Evolutionary conservation across 1,284 basidiomycete species (phyloP).

Genomic region (Apiotrichum montevideense): DNA sequence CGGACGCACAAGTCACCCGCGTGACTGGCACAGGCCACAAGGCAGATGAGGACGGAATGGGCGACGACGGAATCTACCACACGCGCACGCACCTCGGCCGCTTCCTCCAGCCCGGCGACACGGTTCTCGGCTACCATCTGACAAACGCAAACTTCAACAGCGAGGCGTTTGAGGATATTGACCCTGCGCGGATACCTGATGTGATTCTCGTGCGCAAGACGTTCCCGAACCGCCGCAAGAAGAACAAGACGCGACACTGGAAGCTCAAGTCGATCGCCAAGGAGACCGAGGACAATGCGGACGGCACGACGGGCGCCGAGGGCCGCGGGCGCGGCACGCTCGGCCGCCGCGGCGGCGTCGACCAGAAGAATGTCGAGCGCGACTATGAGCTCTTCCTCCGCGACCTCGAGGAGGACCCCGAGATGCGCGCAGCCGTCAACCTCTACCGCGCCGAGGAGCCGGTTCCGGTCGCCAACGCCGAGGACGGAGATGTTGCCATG

Average conservation of each 20-base stretch:
- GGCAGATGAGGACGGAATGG: conserved; percentile 47
- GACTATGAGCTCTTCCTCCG: conserved; percentile 95
- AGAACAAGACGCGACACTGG: conserved; percentile 79
- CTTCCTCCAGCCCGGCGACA: conserved; percentile 92
- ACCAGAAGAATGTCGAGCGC: conserved; percentile 88
- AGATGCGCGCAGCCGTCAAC: conserved; percentile 83
- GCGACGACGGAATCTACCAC: conserved; percentile 76
- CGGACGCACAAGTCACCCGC: conserved; percentile 90
- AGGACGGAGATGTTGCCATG: conserved; percentile 41
- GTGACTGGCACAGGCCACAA: conserved; percentile 55
- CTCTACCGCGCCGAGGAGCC: conserved; percentile 62
- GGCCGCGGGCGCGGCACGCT: conserved; percentile 68
- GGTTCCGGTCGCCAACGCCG: conserved; percentile 37
- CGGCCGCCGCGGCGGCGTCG: conserved; percentile 80
- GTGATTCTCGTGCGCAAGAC: conserved; percentile 92
- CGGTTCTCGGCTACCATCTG: conserved; percentile 84
- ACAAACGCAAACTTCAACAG: conserved; percentile 90
- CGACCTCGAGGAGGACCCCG: conserved; percentile 93
- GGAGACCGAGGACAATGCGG: conserved; percentile 73
- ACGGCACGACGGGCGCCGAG: conserved; percentile 42
- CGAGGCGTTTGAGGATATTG: conserved; percentile 71
- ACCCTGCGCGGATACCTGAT: conserved; percentile 73
- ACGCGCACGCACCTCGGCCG: conserved; percentile 93
- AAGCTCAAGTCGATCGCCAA: conserved; percentile 89
- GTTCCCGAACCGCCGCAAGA: conserved; percentile 91